Base-by-base conservation (phyloP, 2,329 filamentous ascomycete genomes). In the Aureobasidium sp. region DNA sequence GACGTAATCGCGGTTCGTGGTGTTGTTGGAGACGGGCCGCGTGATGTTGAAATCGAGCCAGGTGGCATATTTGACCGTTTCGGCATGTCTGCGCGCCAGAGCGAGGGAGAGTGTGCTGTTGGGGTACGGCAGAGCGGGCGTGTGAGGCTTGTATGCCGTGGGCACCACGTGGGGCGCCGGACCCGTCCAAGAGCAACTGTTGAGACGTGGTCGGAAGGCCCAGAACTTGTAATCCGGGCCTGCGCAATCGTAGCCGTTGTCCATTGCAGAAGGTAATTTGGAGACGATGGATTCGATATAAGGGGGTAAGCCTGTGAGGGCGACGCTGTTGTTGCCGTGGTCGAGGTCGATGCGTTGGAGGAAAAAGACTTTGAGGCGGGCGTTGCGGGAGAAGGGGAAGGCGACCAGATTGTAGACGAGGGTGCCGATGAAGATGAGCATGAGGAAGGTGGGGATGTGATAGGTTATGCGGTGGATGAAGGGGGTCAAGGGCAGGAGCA, bases 401-500 rank as follows among this genome's bases (percentile, higher is more conserved):
- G 87, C 88, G 2, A 80, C 71, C 4, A 96, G 79, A 64, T 94
- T 95, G 73, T 95, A 97, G 53, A 90, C 78, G 24, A 94, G 71
- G 1, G 89, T 94, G 25, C 77, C 87, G 21, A 81, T 63, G 57
- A 90, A 88, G 7, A 95, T 72, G 11, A 84, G 65, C 24, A 94
- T 75, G 14, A 96, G 69, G 61, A 95, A 83, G 0, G 85, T 72
- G 0, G 93, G 90, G 3, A 97, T 68, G 56, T 95, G 89, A 64
- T 86, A 86, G 1, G 85, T 88, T 58, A 93, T 81, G 38, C 91
- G 85, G 66, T 97, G 90, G 35, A 95, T 77, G 65, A 95, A 95
- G 0, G 93, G 93, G 0, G 84, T 79, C 2, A 89, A 68, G 0
- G 93, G 93, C 1, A 88, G 73, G 16, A 96, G 70, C 0, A 95